Base-by-base conservation (phyloP, 2,329 filamentous ascomycete species). In the Cercospora sp. region DNA sequence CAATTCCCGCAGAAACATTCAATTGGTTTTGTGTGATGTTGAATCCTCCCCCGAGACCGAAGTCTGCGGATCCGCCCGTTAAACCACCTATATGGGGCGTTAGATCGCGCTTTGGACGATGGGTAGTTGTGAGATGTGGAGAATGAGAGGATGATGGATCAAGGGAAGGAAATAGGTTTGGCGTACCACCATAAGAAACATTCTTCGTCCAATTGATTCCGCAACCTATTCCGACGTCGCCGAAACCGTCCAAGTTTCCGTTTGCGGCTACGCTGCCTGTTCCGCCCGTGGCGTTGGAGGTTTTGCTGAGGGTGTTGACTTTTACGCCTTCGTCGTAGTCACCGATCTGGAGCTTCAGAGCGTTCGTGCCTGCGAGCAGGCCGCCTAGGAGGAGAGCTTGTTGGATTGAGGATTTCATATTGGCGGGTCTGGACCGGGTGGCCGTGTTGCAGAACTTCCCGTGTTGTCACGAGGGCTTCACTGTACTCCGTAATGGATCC, bases 21-120 rank as follows among this genome's bases (percentile, higher is more conserved):
- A 73, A 63, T 8, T 60, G 66, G 3, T 63, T 57, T 4, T 66
- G 68, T 16, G 65, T 67, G 33, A 73, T 71, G 7, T 23, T 69
- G 57, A 65, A 73, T 0, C 71, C 71, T 10, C 71, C 69, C 13
- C 71, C 71, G n/a, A 73, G 66, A 8, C 71, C 71, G 48, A 71
- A 71, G 48, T 59, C 66, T 5, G 61, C 23, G 23, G 69, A 69
- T 20, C 71, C 71, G 33, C 66, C 69, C n/a, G 67, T 55, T 1
- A 73, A 23, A 6, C 71, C 71, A 45, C 71, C 71, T 40, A 31
- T 3, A 31, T 2, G 30, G 28, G 5, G 5, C 28, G 28, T 28
- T 28, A 28, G 28, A 28, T 28, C 28, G 1, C 28, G 28, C 28
- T 28, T 28, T 28, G 5, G 28, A 28, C 28, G 7, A 28, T 7